Base-by-base conservation (phyloP, 1,139 yeast genomes). In the Nakaseomyces uthaithaninus region DNA sequence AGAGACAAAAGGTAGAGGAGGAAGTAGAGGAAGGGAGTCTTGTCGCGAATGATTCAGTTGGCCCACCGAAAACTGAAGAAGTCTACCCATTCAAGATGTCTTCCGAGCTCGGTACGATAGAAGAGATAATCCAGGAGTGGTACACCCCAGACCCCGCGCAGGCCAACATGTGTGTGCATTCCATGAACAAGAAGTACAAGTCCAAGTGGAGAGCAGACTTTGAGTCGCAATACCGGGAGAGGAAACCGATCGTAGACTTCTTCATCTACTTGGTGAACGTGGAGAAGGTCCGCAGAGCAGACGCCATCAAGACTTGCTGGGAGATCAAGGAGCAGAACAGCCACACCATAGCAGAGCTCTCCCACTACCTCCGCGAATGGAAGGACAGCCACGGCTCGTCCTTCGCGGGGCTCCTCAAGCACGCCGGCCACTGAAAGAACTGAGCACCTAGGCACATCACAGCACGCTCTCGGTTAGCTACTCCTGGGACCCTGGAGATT, bases 101-200 rank as follows among this genome's bases (percentile, higher is more conserved):
- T 24, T 41, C 51, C 2, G 33, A 36, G 10, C 38, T 54, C 11
- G 40, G 43, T 26, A 36, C 51, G 8, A 52, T 57, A 16, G 57
- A 55, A 37, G 57, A 45, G 22, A 45, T 58, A 2, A 45, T 57
- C 14, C 42, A 51, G 16, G 63, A 58, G 44, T 58, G 62, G 62
- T 58, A 57, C 37, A 54, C 60, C 3, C 63, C 63, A 12, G 56
- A 56, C 37, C 56, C 59, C 2, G 38, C 46, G 2, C 42, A 46
- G 45, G 39, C 42, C 16, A 48, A 52, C 28, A 50, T 55, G 39
- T 57, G 60, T 36, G 52, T 58, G 2, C 62, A 57, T 39, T 49
- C 58, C 2, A 54, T 58, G 61, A 57, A 58, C 41, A 54, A 54
- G 35, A 45, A 43, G 19, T 44, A 47, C 24, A 55, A 53, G 20